Evolutionary conservation across 176 grass and related monocot species (phyloP).

Genomic region (Phyllostachys edulis): DNA sequence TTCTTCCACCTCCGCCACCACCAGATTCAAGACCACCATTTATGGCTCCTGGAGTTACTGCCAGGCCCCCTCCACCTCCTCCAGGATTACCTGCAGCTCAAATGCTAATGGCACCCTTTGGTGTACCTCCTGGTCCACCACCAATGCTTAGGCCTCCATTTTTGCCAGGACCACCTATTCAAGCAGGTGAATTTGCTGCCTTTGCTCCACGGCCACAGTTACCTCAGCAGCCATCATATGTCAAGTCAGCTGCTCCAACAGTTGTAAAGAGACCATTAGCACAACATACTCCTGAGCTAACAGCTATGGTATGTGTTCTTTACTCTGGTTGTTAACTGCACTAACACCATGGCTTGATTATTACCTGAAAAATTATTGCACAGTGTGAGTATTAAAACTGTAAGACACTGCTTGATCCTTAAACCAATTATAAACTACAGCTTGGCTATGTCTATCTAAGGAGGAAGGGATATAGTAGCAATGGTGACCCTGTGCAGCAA

Average conservation of each 20-base stretch:
- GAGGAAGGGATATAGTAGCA: not conserved
- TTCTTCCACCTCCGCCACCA: conserved; percentile 76
- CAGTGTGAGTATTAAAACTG: not conserved
- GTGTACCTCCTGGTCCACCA: conserved; percentile 68
- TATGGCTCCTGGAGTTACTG: conserved; percentile 63
- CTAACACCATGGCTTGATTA: conserved; percentile 1
- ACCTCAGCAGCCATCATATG: conserved; percentile 93
- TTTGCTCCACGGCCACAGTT: conserved; percentile 58
- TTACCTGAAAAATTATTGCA: conserved; percentile 1
- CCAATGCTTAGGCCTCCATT: conserved; percentile 55
- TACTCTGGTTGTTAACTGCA: conserved; percentile 4
- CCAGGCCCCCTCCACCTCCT: conserved; percentile 65
- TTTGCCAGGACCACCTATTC: conserved; percentile 44
- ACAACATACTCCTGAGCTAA: conserved; percentile 94
- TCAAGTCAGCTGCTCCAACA: conserved; percentile 92
- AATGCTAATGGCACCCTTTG: conserved; percentile 65
- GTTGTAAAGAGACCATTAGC: conserved; percentile 96
- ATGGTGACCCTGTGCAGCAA: not conserved
- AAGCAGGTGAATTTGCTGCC: conserved; percentile 59
- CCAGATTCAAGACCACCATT: conserved; percentile 67
- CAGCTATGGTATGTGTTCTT: conserved; percentile 78
- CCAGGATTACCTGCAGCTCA: conserved; percentile 64
- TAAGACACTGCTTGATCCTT: not conserved
- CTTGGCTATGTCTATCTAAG: not conserved
- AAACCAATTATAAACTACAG: not conserved